Conservation (phyloP, 2,329 filamentous ascomycete species). For the Aspergillus eucalypticola region DNA sequence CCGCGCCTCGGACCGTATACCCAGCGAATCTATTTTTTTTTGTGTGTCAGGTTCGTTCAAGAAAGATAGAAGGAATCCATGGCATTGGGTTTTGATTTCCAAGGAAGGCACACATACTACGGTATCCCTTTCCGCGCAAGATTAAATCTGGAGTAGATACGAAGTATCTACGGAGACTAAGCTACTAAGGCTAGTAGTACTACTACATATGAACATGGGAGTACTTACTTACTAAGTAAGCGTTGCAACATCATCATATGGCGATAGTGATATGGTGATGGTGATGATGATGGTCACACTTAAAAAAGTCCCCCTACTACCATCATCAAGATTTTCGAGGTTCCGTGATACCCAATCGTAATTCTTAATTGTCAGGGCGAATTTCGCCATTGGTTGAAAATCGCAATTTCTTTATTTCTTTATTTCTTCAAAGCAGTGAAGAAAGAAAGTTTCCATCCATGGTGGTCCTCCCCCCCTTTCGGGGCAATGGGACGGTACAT, state of each 20-base stretch:
- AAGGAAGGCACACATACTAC: not conserved
- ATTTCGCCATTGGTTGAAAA: not conserved
- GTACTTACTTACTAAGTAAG: not conserved
- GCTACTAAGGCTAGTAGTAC: not conserved
- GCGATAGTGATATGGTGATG: too few relatives aligned
- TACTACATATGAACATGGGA: not conserved
- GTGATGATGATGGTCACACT: not conserved
- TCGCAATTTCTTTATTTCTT: not conserved
- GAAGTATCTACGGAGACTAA: too few relatives aligned
- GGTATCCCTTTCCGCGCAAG: not conserved
- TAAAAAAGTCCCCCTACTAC: not conserved
- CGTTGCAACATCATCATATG: not conserved
- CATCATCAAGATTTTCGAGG: not conserved
- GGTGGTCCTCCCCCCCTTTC: not conserved
- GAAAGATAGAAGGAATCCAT: not conserved
- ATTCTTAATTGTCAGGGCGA: not conserved
- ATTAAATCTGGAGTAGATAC: too few relatives aligned
- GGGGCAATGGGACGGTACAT: not conserved
- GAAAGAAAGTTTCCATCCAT: not conserved
- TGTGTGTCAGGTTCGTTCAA: not conserved
- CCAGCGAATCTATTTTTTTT: not conserved
- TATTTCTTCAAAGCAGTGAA: too few relatives aligned
- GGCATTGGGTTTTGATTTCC: not conserved
- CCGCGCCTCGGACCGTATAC: constrained; percentile 6
- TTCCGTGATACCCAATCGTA: not conserved